Evolutionary conservation across 2,329 filamentous ascomycete genomes (phyloP).

Genomic region (Coniochaeta sp.): DNA sequence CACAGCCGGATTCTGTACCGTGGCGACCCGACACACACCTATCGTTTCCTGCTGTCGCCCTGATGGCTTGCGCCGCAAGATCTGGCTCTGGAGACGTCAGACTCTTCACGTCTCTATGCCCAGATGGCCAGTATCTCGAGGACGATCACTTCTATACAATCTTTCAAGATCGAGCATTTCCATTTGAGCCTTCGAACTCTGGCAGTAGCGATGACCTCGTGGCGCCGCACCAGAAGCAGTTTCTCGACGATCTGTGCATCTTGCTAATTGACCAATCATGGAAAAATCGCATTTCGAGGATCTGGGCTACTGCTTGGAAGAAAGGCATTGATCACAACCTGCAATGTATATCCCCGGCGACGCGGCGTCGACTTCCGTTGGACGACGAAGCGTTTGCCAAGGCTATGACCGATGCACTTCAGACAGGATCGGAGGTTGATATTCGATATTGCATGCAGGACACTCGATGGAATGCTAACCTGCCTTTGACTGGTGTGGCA

Average conservation of each 20-base stretch:
- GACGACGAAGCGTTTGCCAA: neutral
- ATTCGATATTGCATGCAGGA: neutral
- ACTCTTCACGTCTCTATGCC: neutral
- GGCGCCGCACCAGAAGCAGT: neutral
- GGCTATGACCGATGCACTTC: neutral
- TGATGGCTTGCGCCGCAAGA: neutral
- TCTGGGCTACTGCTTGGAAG: neutral
- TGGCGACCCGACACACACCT: neutral
- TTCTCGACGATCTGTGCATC: neutral
- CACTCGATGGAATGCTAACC: neutral
- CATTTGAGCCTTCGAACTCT: neutral
- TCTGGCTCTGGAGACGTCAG: neutral
- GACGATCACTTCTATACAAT: neutral
- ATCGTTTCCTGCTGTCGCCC: neutral
- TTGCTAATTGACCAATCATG: neutral
- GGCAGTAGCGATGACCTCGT: neutral
- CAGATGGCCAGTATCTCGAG: neutral
- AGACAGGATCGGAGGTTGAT: neutral
- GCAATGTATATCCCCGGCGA: neutral
- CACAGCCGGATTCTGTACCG: neutral
- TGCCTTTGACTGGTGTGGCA: neutral
- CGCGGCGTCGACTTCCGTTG: neutral
- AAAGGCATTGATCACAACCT: neutral
- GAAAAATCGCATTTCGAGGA: neutral
- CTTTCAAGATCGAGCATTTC: neutral